Evolutionary conservation across 2,329 filamentous ascomycete genomes (phyloP).

Genomic region (Knoxdaviesia proteae): DNA sequence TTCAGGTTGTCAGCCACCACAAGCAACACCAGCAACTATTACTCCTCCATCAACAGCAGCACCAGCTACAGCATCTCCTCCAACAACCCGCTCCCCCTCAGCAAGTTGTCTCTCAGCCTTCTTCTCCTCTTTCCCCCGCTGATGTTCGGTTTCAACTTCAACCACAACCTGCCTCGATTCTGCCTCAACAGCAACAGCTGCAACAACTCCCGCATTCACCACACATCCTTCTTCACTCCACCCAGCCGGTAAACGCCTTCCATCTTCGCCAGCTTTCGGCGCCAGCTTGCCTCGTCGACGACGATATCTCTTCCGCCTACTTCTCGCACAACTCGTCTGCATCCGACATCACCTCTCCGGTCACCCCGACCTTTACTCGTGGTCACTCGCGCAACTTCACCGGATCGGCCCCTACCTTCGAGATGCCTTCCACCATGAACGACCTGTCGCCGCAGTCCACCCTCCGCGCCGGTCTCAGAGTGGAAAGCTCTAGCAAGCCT

Average conservation of each 20-base stretch:
- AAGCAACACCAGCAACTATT: neutral
- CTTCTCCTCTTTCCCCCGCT: neutral
- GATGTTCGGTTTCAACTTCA: neutral
- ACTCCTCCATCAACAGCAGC: neutral
- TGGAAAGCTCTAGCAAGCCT: slow-evolving; percentile 24
- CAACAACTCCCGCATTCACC: slow-evolving; percentile 5
- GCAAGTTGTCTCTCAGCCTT: no score
- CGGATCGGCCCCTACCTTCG: slow-evolving; percentile 63
- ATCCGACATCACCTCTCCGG: slow-evolving; percentile 48
- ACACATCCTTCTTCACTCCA: slow-evolving; percentile 3
- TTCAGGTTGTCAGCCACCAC: neutral
- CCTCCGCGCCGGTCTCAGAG: slow-evolving; percentile 16
- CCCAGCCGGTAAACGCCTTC: slow-evolving; percentile 2
- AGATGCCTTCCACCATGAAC: slow-evolving; percentile 11
- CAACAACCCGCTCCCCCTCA: no score
- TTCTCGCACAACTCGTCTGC: slow-evolving; percentile 32
- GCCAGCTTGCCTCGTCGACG: slow-evolving; percentile 7
- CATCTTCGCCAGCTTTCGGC: slow-evolving; percentile 1
- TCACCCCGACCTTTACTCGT: slow-evolving; percentile 50
- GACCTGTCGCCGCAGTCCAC: slow-evolving; percentile 1
- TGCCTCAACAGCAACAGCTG: neutral
- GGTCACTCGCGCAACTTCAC: slow-evolving; percentile 39
- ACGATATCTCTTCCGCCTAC: slow-evolving; percentile 19
- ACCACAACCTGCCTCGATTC: neutral
- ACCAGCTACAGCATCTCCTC: neutral